Conservation (phyloP, 176 grass and related monocot genomes). For the Oryza nivara region DNA sequence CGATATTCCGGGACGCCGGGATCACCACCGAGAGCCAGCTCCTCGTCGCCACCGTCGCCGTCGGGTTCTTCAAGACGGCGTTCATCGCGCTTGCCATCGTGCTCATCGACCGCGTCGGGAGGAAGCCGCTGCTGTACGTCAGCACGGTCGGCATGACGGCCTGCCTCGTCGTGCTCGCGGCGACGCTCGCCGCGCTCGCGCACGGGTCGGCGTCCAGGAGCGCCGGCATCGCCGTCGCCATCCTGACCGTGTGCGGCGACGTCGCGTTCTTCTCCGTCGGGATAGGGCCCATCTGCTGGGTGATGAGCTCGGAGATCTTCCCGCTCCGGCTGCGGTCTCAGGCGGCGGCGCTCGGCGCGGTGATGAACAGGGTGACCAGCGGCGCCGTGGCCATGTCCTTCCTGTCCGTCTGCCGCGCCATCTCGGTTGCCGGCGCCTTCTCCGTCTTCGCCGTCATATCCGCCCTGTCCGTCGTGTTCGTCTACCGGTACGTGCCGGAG, state of each 20-base stretch:
- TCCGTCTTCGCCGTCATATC: constrained; percentile 58
- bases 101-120: constrained; percentile 63
- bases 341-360: constrained; percentile 58
- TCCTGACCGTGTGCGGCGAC: constrained; percentile 62
- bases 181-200: constrained; percentile 46
- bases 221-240: constrained; percentile 38
- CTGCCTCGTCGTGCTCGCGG: constrained; percentile 49
- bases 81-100: constrained; percentile 71
- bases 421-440: constrained; percentile 56
- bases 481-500: constrained; percentile 57
- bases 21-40: constrained; percentile 68
- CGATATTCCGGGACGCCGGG: constrained; percentile 59
- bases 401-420: constrained; percentile 52
- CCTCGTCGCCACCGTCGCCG: constrained; percentile 64
- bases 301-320: constrained; percentile 67
- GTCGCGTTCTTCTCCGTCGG: constrained; percentile 79
- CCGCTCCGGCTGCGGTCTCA: constrained; percentile 63
- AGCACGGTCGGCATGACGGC: constrained; percentile 69
- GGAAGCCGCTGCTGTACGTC: constrained; percentile 63
- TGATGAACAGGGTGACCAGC: constrained; percentile 60
- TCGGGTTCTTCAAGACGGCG: constrained; percentile 61
- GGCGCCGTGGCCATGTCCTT: constrained; percentile 75
- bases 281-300: constrained; percentile 67
- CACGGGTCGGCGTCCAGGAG: constrained; percentile 43
- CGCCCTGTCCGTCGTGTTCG: constrained; percentile 54